Evolutionary conservation across 2,329 filamentous ascomycete genomes (phyloP), one percentile per base, ranked within the genome.

Genomic region (Diaporthe citriasiana): DNA sequence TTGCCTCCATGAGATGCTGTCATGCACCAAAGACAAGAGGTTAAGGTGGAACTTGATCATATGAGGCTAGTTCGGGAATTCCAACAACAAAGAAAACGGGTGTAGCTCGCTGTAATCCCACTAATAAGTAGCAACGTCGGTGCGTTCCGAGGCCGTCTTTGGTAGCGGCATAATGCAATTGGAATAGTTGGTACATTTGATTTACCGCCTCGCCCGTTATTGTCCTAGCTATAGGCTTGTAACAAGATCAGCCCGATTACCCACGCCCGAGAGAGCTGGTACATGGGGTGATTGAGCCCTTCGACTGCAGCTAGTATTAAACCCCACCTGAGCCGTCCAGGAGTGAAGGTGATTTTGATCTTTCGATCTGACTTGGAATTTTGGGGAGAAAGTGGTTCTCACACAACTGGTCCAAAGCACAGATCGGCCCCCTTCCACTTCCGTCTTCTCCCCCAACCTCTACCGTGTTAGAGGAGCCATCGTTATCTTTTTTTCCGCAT

Each of bases 31-130:
- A 30, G 35, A 10, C 0, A 45, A 45, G 57, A 42, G 12, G 13
- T 17, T 42, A 60, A 60, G 57, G 30, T 60, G 38, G 38, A 45
- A 60, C 25, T 42, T 60, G 9, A n/a, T 60, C 33, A 40, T n/a
- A 59, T 60, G 38, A 60, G 45, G 45, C 45, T 47, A 47, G 45
- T 47, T n/a, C 22, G 19, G 8, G 7, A 12, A 50, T 22, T n/a
- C 45, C 45, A 22, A 50, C 7, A 50, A 50, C 45, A 50, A 50
- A 50, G 45, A 50, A 50, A n/a, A 50, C 9, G 17, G 45, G 22
- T 3, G 45, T 50, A 50, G 22, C 45, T 50, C 22, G 22, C 22
- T 25, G 45, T 22, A 50, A 9, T n/a, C 25, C 22, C 22, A 13
- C 22, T 13, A 25, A 38, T 12, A 50, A 50, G n/a, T n/a, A 50